A percentile compares a stretch with the other conserved stretches of the same genome.
These are phyloP conservation scores for Mycena maculata DNA, from an alignment of 768 basidiomycete genomes.

Conservation along the genomic window DNA sequence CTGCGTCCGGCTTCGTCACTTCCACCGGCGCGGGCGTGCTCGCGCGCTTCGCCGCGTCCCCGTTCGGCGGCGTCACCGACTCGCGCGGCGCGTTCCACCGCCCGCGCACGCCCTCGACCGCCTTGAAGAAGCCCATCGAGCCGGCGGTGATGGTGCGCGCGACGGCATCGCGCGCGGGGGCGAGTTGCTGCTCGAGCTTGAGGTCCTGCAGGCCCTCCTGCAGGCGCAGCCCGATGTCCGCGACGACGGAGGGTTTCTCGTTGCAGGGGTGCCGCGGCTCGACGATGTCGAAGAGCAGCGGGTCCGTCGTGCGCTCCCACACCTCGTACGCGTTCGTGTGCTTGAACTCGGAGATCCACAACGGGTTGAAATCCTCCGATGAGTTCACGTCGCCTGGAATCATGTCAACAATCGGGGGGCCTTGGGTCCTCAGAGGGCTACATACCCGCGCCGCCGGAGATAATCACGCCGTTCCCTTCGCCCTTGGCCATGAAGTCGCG, in stretches of 20 bases:
- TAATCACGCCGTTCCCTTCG: conserved; percentile 70
- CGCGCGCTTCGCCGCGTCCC: conserved; percentile 43
- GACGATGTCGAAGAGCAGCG: conserved; percentile 92
- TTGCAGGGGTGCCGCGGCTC: conserved; percentile 96
- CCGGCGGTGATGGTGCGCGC: conserved; percentile 78
- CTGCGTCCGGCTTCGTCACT: conserved; percentile 17
- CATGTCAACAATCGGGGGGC: conserved; percentile 2
- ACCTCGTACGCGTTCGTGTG: conserved; percentile 88
- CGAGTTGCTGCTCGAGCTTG: conserved; percentile 92
- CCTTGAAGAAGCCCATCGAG: conserved; percentile 87
- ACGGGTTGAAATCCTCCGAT: conserved; percentile 83
- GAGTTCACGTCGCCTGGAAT: conserved; percentile 64
- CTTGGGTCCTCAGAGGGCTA: conserved; percentile 9
- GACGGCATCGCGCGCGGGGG: conserved; percentile 91
- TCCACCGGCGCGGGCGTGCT: conserved; percentile 36
- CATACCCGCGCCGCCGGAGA: conserved; percentile 71
- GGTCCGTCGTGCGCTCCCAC: conserved; percentile 93
- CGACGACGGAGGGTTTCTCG: conserved; percentile 87
- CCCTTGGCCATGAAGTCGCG: conserved; percentile 84
- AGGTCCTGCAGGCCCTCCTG: conserved; percentile 95
- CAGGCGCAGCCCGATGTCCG: conserved; percentile 92
- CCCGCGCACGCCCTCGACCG: conserved; percentile 88
- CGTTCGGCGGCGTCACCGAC: conserved; percentile 35
- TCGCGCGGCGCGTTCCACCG: conserved; percentile 63
- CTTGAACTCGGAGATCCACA: conserved; percentile 92